These are phyloP conservation scores for Coemansia sp. DNA, from an alignment of 192 early-diverging fungal genomes.

Conservation along the genomic window DNA sequence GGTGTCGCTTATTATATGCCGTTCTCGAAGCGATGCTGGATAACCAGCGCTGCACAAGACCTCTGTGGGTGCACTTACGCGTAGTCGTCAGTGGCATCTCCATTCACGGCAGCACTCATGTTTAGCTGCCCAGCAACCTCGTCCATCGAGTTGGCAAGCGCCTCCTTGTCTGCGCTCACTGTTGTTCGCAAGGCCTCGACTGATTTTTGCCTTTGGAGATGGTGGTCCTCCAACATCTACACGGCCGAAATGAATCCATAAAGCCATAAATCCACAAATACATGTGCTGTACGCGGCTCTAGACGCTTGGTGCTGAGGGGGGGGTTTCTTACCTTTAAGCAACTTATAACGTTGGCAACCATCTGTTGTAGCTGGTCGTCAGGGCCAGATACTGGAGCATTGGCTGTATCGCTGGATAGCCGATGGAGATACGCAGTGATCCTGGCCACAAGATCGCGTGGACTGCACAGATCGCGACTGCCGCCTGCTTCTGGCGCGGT, in stretches of 20 bases:
- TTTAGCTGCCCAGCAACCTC: conserved; percentile 19
- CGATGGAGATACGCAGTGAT: not conserved
- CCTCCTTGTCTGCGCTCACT: not conserved
- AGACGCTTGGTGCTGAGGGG: not conserved
- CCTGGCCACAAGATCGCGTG: not conserved
- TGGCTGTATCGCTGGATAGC: not conserved
- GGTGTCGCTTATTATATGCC: not conserved
- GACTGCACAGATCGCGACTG: not conserved
- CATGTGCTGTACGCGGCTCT: not conserved
- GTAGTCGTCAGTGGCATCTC: conserved; percentile 4
- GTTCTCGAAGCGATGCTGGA: no score
- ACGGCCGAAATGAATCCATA: not conserved
- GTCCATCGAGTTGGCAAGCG: conserved; percentile 24
- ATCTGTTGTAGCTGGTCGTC: conserved; percentile 9
- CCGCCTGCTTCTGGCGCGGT: no score
- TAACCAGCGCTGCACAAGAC: not conserved
- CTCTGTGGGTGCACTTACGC: not conserved
- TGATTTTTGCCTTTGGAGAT: conserved; percentile 6
- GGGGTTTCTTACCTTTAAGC: conserved; percentile 19
- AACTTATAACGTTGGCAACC: conserved; percentile 20
- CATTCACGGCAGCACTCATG: conserved; percentile 7
- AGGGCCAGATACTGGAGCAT: not conserved
- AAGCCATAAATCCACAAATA: not conserved
- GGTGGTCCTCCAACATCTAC: conserved; percentile 25
- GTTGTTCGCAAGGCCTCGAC: not conserved